phyloP scores from a whole-genome alignment of 495 filamentous ascomycete species.

The Gamarada debralockiae region DNA sequence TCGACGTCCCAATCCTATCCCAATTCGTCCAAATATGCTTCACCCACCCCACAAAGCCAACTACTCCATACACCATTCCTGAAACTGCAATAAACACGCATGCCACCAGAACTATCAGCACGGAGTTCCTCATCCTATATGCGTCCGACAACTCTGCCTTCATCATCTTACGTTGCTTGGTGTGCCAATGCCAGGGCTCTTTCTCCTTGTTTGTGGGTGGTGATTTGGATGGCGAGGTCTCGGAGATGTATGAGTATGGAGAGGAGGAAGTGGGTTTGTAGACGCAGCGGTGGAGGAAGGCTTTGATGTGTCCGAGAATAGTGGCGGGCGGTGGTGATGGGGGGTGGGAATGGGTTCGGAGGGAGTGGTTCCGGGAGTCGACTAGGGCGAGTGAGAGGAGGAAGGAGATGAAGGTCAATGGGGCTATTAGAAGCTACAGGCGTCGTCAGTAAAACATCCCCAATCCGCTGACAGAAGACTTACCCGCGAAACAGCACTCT shows the following conservation, averaged over 20 bases:
- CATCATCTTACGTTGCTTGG: slow-evolving; percentile 46
- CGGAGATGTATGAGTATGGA: slow-evolving; percentile 20
- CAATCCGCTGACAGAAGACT: background rate
- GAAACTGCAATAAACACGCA: slow-evolving; percentile 19
- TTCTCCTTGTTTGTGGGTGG: background rate
- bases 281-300: slow-evolving; percentile 16
- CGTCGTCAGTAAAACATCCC: background rate
- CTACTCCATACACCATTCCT: slow-evolving; percentile 3
- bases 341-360: slow-evolving; percentile 6
- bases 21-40: slow-evolving; percentile 12
- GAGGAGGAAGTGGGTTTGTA: slow-evolving; percentile 26
- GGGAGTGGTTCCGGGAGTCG: slow-evolving; percentile 34
- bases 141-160: slow-evolving; percentile 48
- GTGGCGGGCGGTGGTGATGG: slow-evolving; percentile 1
- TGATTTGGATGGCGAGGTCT: background rate
- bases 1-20: too few relatives aligned
- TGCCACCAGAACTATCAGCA: slow-evolving; percentile 31
- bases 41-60: background rate
- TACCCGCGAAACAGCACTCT: slow-evolving; percentile 18
- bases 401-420: slow-evolving; percentile 46
- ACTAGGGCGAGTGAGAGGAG: slow-evolving; percentile 46
- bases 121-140: slow-evolving; percentile 39
- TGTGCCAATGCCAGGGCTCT: slow-evolving; percentile 41
- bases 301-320: slow-evolving; percentile 1
- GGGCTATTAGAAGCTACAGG: slow-evolving; percentile 40